These are phyloP conservation scores for Vigna nakashimae DNA, from an alignment of 306 rosid species.

Conservation along the genomic window DNA sequence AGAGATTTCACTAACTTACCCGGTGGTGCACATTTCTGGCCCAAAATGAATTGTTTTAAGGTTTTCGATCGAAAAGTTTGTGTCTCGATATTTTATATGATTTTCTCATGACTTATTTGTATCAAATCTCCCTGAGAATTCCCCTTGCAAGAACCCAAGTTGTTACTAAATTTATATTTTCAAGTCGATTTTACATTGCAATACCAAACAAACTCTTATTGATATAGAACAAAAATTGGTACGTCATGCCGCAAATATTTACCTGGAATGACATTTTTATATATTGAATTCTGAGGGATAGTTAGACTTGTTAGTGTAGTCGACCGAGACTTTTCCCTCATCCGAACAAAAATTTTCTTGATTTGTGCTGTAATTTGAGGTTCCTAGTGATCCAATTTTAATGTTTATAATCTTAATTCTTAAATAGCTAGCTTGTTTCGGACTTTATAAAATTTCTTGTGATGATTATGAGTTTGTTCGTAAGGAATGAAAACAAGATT, in stretches of 20 bases:
- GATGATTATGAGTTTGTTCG: too few relatives aligned
- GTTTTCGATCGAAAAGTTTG: too few relatives aligned
- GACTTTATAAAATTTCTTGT: too few relatives aligned
- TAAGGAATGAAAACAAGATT: too few relatives aligned
- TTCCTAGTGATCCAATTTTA: neutral
- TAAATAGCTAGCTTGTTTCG: neutral
- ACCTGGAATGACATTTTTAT: neutral
- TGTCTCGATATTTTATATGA: too few relatives aligned
- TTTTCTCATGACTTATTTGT: too few relatives aligned
- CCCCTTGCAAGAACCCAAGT: too few relatives aligned
- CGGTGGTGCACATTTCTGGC: neutral
- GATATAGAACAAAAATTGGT: neutral
- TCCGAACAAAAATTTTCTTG: neutral
- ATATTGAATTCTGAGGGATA: neutral
- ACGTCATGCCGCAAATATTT: neutral
- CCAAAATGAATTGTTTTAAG: too few relatives aligned
- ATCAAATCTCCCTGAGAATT: too few relatives aligned
- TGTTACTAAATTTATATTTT: too few relatives aligned
- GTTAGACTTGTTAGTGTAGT: neutral
- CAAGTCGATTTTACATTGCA: neutral
- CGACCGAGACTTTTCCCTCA: neutral
- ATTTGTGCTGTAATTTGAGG: neutral
- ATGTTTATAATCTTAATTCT: neutral
- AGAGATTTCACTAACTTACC: constrained; percentile 3
- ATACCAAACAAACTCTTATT: neutral